Evolutionary conservation across 106 monocot species (phyloP), one percentile per base, ranked within the genome.

Genomic region (Agapanthus africanus): DNA sequence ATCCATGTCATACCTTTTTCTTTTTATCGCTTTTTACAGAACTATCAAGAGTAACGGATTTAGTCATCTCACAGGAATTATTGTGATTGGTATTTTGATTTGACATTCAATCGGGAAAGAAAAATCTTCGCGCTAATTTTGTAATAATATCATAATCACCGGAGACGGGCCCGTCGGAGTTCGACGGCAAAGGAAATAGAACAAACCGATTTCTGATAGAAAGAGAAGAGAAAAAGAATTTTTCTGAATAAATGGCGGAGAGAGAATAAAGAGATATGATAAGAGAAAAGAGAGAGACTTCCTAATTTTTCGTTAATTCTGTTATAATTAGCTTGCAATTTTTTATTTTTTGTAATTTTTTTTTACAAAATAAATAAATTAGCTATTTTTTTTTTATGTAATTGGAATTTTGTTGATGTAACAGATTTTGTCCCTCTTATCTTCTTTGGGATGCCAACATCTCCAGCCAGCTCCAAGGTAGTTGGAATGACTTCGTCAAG

Each of bases 11-110:
- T n/a, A n/a, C 85, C 85, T 80, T 90, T 31, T 85, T 89, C 71
- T 85, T 85, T 59, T 82, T 85, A 40, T 80, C 89, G 59, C 67
- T 70, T 70, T 85, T 85, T 33, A 75, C 16, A 22, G 85, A 90
- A 37, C 65, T 73, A 1, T 79, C 85, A 23, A 35, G 50, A 4
- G 68, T 70, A 11, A 51, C 57, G 4, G 79, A 59, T 67, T 80
- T 82, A 11, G 82, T 85, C 78, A 85, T 89, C 10, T 77, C 76
- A 31, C 11, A 30, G 21, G 73, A 65, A 40, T 2, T 44, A 15
- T 56, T 40, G 28, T 74, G 36, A 40, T 52, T 40, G 7, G 27
- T 35, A 34, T 66, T 57, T 27, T 63, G 50, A 47, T 59, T 80
- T 70, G 81, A 79, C 85, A 89, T 89, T 59, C 84, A 79, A 65